Evolutionary conservation across 345 rosid genomes (phyloP), one percentile per base, ranked within the genome.

Genomic region (Abelmoschus esculentus): DNA sequence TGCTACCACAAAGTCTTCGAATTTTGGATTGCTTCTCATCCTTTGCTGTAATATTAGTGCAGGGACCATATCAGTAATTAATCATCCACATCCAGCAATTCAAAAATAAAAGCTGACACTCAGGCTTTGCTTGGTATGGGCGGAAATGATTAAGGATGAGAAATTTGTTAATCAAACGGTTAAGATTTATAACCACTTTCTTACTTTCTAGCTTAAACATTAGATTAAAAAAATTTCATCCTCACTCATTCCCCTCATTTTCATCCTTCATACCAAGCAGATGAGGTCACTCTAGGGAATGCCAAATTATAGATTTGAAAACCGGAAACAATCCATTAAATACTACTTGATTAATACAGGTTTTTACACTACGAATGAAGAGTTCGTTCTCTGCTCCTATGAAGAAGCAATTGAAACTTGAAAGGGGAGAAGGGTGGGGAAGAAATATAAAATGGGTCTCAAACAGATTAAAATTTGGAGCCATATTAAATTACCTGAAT

Each of bases 401-500:
- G 44, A 40, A 40, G 44, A 40, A 40, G 44, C 44, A 40, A 8
- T 40, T 40, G 3, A 40, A 40, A 8, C 7, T 40, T 40, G 3
- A 40, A 40, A 9, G 46, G 46, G 46, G 46, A 8, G 13, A 42
- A 0, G 46, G 46, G 46, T 2, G 10, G 10, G 46, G 9, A 42
- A 10, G 12, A 9, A 42, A 42, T 10, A 42, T 9, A 2, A 42
- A 42, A 42, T 8, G 46, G 46, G 52, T 58, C 40, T 40, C 54
- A 26, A 63, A 72, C 47, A 34, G 49, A 15, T 22, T 19, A 63
- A 64, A 64, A 5, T 40, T 9, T 3, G 29, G 28, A 52, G 52
- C 40, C n/a, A 7, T 29, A 34, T 49, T 38, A 42, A 50, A 6
- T 31, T 50, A 71, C 68, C 74, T 61, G 74, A 32, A 49, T 61